Evolutionary conservation across 2,329 filamentous ascomycete species (phyloP).

Genomic region (Massarina eburnea): DNA sequence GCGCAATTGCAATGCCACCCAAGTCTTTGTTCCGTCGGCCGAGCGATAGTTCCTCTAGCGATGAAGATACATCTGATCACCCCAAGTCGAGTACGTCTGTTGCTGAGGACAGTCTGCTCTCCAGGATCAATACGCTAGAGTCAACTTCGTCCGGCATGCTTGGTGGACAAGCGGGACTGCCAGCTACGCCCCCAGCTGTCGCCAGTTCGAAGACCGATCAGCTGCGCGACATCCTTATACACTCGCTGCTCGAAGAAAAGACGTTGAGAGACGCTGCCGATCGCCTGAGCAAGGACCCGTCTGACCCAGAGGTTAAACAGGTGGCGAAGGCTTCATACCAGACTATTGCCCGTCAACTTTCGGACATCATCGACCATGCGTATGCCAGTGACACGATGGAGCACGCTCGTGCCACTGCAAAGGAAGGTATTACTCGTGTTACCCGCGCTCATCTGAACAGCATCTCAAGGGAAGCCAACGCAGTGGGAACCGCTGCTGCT

Average conservation of each 20-base stretch:
- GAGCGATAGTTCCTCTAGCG: conserved; percentile 36
- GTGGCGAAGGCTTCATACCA: conserved; percentile 44
- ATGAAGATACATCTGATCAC: conserved; percentile 23
- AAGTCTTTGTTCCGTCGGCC: conserved; percentile 41
- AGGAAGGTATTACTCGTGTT: conserved; percentile 42
- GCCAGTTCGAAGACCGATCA: conserved; percentile 22
- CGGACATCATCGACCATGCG: conserved; percentile 39
- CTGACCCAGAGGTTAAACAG: conserved; percentile 41
- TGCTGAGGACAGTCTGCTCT: conserved; percentile 22
- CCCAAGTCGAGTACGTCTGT: conserved; percentile 15
- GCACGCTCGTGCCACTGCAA: conserved; percentile 32
- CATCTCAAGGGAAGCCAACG: conserved; percentile 12
- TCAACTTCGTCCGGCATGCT: conserved; percentile 19
- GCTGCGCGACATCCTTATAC: conserved; percentile 44
- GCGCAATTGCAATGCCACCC: background rate
- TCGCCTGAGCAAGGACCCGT: conserved; percentile 32
- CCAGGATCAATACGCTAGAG: conserved; percentile 32
- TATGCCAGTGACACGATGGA: conserved; percentile 44
- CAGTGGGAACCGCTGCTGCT: conserved; percentile 9
- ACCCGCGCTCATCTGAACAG: conserved; percentile 28
- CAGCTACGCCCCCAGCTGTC: conserved; percentile 6
- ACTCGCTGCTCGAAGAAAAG: conserved; percentile 50
- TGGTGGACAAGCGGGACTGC: background rate
- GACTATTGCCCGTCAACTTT: conserved; percentile 40
- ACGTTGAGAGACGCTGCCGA: conserved; percentile 44